phyloP scores from a whole-genome alignment of 2,329 filamentous ascomycete genomes.

The Pseudonectria buxi region DNA sequence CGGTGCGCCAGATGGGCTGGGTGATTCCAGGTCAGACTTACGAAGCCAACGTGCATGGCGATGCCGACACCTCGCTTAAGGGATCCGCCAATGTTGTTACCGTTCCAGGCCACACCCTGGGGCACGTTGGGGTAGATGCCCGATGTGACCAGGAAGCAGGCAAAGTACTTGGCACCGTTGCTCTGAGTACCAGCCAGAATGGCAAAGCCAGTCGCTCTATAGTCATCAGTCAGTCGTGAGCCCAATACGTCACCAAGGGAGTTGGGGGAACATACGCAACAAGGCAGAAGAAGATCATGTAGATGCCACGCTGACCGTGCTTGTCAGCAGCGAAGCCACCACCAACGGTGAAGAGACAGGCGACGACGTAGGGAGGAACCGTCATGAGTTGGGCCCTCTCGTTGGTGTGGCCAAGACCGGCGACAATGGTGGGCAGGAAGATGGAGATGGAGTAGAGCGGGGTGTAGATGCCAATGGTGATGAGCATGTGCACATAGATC shows the following conservation, averaged over 20 bases:
- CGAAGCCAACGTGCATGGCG: constrained; percentile 46
- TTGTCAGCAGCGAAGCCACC: constrained; percentile 38
- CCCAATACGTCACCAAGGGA: neutral
- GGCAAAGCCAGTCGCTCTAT: constrained; percentile 27
- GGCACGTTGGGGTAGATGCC: constrained; percentile 48
- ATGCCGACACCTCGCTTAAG: constrained; percentile 50
- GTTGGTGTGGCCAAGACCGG: constrained; percentile 30
- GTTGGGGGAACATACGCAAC: constrained; percentile 23
- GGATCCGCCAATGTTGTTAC: constrained; percentile 51
- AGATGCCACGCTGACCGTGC: constrained; percentile 30
- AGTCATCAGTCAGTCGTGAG: constrained; percentile 8
- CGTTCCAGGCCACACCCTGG: constrained; percentile 51
- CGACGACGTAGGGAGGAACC: constrained; percentile 32
- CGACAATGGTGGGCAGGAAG: constrained; percentile 32
- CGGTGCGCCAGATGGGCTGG: neutral
- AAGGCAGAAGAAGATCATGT: constrained; percentile 31
- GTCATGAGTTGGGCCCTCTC: constrained; percentile 32
- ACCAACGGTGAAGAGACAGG: constrained; percentile 29
- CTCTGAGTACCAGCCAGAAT: constrained; percentile 26
- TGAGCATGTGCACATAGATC: constrained; percentile 49
- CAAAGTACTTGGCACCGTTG: constrained; percentile 40
- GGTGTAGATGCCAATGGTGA: constrained; percentile 52
- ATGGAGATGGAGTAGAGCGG: constrained; percentile 33
- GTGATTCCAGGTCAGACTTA: constrained; percentile 12
- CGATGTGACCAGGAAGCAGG: constrained; percentile 35